Evolutionary conservation across 2,329 filamentous ascomycete genomes (phyloP), one percentile per base, ranked within the genome.

Genomic region (Xylariaceae sp.): DNA sequence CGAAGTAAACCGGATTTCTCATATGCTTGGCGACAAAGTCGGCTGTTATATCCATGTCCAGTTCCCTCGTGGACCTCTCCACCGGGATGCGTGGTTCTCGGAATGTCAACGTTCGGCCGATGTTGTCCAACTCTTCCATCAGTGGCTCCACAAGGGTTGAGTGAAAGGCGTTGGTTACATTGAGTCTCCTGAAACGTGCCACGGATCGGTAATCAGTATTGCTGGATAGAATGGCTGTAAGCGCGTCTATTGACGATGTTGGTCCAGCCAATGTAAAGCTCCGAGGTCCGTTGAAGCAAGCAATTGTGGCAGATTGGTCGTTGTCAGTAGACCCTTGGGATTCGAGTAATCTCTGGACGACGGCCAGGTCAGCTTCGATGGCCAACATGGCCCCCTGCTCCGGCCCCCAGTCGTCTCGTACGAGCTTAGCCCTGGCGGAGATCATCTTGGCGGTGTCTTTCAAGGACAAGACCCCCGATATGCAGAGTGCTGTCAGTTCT

Each of bases 81-180:
- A 23, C 12, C 7, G 7, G 21, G 12, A 23, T 23, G 21, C 7
- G 7, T 23, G 21, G 21, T 12, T 23, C 21, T 8, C 21, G 12
- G 7, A 23, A 23, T 12, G 21, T 23, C 8, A 23, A 8, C 7
- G 7, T 12, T 12, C 8, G 12, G 21, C 7, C 21, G 8, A 23
- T 7, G 8, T 23, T 12, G 8, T 7, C 21, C 21, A 23, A 23
- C 12, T 23, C 12, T 23, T 7, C 8, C 7, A 43, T 28, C 1
- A 69, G 27, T 1, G 36, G 29, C 0, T 69, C 63, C 0, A 61
- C 57, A 0, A 70, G 47, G 0, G 32, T 28, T 0, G 59, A 70
- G 40, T 71, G 68, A 42, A 68, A 72, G 0, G 60, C 66, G 35
- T 70, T 56, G 1, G 65, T 63, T 1, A 67, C 61, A 11, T 60